A percentile compares a stretch with the other conserved stretches of the same genome.
Evolutionary conservation across 768 basidiomycete species (phyloP).

Genomic region (Atractiella rhizophila): DNA sequence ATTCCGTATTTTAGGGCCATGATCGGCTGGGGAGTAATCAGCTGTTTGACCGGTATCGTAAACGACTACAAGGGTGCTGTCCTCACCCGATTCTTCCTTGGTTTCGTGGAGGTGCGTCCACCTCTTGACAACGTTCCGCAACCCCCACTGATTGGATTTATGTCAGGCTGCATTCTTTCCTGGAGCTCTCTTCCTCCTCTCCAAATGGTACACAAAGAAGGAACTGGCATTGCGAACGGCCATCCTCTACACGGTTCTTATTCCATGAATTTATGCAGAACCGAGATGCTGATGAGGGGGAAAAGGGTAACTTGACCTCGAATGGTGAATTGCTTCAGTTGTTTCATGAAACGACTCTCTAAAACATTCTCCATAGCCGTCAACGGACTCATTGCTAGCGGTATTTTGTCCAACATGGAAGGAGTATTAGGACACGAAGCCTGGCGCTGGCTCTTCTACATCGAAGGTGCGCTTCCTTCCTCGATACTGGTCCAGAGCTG

Average conservation of each 20-base stretch:
- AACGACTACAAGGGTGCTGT: slow-evolving; percentile 26
- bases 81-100: slow-evolving; percentile 35
- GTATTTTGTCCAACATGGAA: slow-evolving; percentile 45
- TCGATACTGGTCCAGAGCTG: too few relatives aligned
- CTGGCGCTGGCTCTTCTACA: slow-evolving; percentile 27
- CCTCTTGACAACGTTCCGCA: neutral
- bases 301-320: slow-evolving; percentile 27
- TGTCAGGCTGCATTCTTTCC: slow-evolving; percentile 23
- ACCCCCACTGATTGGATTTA: neutral
- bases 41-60: slow-evolving; percentile 26
- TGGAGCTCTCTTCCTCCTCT: slow-evolving; percentile 28
- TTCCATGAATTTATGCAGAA: neutral
- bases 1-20: slow-evolving; percentile 13
- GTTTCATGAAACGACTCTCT: slow-evolving; percentile 48
- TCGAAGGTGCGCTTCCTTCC: slow-evolving; percentile 5
- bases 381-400: slow-evolving; percentile 1
- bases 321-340: slow-evolving; percentile 58
- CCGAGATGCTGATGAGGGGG: too few relatives aligned
- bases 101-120: neutral
- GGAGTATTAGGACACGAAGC: slow-evolving; percentile 40
- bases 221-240: slow-evolving; percentile 48
- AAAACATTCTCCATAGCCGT: neutral
- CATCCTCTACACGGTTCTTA: slow-evolving; percentile 26
- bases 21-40: slow-evolving; percentile 36
- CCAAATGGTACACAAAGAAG: slow-evolving; percentile 45